A percentile compares a stretch with the other conserved stretches of the same genome.
Conservation (phyloP, 2,329 filamentous ascomycete genomes). For the Ascomycota sp. region DNA sequence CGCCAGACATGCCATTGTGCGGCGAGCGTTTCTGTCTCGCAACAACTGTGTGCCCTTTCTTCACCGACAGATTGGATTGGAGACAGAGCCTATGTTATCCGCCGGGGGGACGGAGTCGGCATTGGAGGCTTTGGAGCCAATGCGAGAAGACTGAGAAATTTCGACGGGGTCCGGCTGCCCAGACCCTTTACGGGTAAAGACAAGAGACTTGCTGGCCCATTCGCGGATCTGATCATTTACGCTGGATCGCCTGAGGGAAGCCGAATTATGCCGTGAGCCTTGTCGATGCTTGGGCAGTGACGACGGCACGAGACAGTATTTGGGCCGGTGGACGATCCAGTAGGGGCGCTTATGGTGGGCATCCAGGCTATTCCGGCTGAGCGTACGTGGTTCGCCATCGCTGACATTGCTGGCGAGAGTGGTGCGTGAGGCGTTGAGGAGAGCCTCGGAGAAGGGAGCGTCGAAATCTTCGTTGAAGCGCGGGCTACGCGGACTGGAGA, state of each 20-base stretch:
- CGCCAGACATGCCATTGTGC: too few species aligned
- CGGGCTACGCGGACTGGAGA: constrained; percentile 12
- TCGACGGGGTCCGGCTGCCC: constrained; percentile 6
- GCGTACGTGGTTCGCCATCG: constrained; percentile 7
- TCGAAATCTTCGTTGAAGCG: constrained; percentile 18
- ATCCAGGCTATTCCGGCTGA: constrained; percentile 9
- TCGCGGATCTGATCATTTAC: constrained; percentile 13
- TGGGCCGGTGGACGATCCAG: background rate
- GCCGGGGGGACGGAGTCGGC: too few species aligned
- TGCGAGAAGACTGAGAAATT: constrained; percentile 5
- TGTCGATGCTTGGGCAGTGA: constrained; percentile 3
- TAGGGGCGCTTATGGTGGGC: constrained; percentile 5
- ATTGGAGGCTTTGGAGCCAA: too few species aligned
- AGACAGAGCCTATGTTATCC: too few species aligned
- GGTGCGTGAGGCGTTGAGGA: constrained; percentile 12
- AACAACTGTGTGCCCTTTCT: too few species aligned
- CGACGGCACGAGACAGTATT: background rate
- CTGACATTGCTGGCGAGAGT: constrained; percentile 9
- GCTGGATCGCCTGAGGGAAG: constrained; percentile 9
- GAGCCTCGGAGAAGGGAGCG: constrained; percentile 15
- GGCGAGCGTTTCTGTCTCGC: too few species aligned
- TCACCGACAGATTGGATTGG: too few species aligned
- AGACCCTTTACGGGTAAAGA: constrained; percentile 7
- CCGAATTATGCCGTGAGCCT: constrained; percentile 10
- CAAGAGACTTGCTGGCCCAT: constrained; percentile 14